Evolutionary conservation across 208 protist species (phyloP).

Genomic region (Porcisia deanei): DNA sequence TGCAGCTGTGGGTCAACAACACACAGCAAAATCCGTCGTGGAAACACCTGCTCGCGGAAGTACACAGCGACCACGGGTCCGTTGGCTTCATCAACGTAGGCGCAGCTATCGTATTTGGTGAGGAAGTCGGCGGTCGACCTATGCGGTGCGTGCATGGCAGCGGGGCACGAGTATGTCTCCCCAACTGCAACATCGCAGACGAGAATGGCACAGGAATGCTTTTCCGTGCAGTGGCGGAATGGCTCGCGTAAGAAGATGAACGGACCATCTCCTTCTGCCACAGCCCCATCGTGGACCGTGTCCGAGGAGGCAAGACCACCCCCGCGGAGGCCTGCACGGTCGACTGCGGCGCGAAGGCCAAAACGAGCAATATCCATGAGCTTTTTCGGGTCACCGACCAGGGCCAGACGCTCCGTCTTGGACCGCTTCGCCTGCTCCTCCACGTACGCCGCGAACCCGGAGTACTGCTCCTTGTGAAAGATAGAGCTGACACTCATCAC

Average conservation of each 20-base stretch:
- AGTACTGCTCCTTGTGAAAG: slow-evolving; percentile 60
- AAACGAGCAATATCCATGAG: slow-evolving; percentile 39
- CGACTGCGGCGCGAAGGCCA: slow-evolving; percentile 24
- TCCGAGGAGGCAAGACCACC: not conserved
- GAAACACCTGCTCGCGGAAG: slow-evolving; percentile 58
- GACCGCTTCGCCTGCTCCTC: slow-evolving; percentile 33
- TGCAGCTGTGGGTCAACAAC: slow-evolving; percentile 53
- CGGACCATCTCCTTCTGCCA: slow-evolving; percentile 12
- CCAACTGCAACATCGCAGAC: slow-evolving; percentile 79
- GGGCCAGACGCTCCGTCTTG: slow-evolving; percentile 53
- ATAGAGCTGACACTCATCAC: slow-evolving; percentile 43
- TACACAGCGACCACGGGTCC: slow-evolving; percentile 55
- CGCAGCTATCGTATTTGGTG: slow-evolving; percentile 53
- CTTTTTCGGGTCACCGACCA: slow-evolving; percentile 51
- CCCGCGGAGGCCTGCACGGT: not conserved
- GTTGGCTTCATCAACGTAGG: slow-evolving; percentile 41
- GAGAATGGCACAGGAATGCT: slow-evolving; percentile 44
- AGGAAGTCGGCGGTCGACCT: slow-evolving; percentile 37
- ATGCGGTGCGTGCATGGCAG: slow-evolving; percentile 25
- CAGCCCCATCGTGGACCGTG: not conserved
- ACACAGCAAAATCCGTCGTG: slow-evolving; percentile 62
- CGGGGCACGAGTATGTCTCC: slow-evolving; percentile 28
- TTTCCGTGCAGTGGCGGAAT: slow-evolving; percentile 46
- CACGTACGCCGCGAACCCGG: slow-evolving; percentile 40
- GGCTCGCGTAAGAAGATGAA: slow-evolving; percentile 56